Percentiles rank a stretch among this genome's conserved stretches.
Evolutionary conservation across 768 basidiomycete species (phyloP).

Genomic region (Exidia glandulosa): DNA sequence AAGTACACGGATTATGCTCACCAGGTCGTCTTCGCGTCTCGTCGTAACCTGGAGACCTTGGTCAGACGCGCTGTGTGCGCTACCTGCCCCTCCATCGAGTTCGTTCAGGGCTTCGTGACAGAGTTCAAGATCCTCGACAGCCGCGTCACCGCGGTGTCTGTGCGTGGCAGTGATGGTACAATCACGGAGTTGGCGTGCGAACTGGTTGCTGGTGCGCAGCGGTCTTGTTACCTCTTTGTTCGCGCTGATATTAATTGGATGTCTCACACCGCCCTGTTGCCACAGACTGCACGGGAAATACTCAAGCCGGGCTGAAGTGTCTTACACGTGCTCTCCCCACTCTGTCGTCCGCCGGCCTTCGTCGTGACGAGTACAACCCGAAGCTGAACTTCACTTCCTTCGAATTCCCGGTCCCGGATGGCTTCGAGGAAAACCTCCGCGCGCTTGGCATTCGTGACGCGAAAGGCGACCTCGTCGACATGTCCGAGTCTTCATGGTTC

Average conservation of each 20-base stretch:
- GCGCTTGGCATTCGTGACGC: background rate
- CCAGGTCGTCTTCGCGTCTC: slow-evolving; percentile 12
- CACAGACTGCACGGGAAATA: slow-evolving; percentile 22
- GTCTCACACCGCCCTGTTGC: background rate
- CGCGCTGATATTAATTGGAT: background rate
- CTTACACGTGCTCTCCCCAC: slow-evolving; percentile 8
- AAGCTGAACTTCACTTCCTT: slow-evolving; percentile 13
- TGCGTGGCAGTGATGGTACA: slow-evolving; percentile 9
- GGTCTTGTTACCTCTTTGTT: background rate
- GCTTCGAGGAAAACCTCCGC: background rate
- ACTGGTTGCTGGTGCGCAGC: slow-evolving; percentile 14
- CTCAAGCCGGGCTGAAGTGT: slow-evolving; percentile 18
- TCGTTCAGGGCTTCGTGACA: slow-evolving; percentile 18
- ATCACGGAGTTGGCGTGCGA: slow-evolving; percentile 7
- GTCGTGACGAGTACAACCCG: slow-evolving; percentile 12
- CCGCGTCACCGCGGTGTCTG: slow-evolving; percentile 1
- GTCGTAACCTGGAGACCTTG: slow-evolving; percentile 20
- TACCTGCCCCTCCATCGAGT: slow-evolving; percentile 12
- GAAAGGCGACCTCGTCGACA: background rate
- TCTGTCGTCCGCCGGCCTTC: background rate
- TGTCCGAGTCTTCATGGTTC: background rate
- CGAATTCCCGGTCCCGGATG: slow-evolving; percentile 8
- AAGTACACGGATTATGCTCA: slow-evolving; percentile 9
- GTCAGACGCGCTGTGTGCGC: slow-evolving; percentile 18
- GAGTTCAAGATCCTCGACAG: slow-evolving; percentile 8